A percentile compares a stretch with the other conserved stretches of the same genome.
Evolutionary conservation across 2,329 filamentous ascomycete species (phyloP).

Genomic region (Aureobasidium sp.): DNA sequence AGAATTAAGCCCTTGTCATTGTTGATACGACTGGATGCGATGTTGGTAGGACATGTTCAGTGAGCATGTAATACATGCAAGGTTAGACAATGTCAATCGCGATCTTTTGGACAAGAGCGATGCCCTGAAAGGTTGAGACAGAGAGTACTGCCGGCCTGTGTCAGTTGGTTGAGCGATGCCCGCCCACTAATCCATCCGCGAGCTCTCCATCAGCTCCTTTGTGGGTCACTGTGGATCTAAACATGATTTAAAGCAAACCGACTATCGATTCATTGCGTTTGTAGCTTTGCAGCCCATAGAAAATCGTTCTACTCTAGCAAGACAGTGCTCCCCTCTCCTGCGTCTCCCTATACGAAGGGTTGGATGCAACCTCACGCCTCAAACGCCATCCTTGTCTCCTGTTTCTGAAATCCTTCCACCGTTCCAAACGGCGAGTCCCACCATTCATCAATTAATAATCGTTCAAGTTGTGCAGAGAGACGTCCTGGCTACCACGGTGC

Average conservation of each 20-base stretch:
- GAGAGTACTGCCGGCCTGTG: neutral
- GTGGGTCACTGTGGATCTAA: conserved; percentile 7
- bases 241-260: neutral
- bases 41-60: neutral
- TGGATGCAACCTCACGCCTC: conserved; percentile 8
- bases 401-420: neutral
- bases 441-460: conserved; percentile 23
- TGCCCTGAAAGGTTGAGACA: neutral
- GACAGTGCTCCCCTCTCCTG: conserved; percentile 1
- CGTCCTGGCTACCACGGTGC: conserved; percentile 44
- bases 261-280: conserved; percentile 10
- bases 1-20: neutral
- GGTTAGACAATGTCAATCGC: neutral
- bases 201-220: neutral
- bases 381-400: conserved; percentile 14
- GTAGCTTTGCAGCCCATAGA: conserved; percentile 1
- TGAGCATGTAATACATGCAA: neutral
- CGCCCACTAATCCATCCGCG: neutral
- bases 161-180: neutral
- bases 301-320: conserved; percentile 5
- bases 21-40: neutral
- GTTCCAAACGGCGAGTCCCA: conserved; percentile 2
- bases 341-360: neutral
- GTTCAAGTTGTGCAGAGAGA: conserved; percentile 53
- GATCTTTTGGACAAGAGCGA: neutral